Evolutionary conservation across 2,329 filamentous ascomycete genomes (phyloP).

Genomic region (Aspergillus terreus): DNA sequence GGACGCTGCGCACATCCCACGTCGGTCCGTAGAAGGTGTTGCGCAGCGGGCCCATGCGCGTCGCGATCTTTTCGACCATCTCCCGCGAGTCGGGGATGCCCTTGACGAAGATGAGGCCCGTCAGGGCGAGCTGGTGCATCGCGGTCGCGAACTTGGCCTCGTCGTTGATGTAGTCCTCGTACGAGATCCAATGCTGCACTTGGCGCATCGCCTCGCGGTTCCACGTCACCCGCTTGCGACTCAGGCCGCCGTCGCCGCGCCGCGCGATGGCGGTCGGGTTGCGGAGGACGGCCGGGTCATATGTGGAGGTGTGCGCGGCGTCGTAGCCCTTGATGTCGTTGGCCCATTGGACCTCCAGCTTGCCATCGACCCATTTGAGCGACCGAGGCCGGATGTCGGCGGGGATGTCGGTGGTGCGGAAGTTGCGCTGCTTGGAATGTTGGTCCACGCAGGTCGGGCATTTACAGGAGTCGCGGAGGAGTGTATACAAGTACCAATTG

Average conservation of each 20-base stretch:
- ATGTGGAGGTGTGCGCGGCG: constrained; percentile 39
- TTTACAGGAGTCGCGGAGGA: constrained; percentile 54
- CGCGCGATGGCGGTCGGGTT: constrained; percentile 8
- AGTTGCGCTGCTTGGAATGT: constrained; percentile 60
- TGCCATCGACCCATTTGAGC: constrained; percentile 33
- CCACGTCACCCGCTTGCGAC: constrained; percentile 30
- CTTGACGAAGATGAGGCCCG: constrained; percentile 74
- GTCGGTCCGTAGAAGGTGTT: constrained; percentile 88
- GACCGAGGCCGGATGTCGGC: constrained; percentile 39
- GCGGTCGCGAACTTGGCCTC: constrained; percentile 58
- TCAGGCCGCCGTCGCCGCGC: constrained; percentile 20
- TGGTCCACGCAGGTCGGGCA: constrained; percentile 54
- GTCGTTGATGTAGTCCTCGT: constrained; percentile 65
- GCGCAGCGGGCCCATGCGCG: constrained; percentile 71
- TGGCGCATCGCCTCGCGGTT: constrained; percentile 42
- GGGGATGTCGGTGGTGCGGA: constrained; percentile 63
- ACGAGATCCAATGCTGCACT: constrained; percentile 57
- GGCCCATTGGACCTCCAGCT: constrained; percentile 59
- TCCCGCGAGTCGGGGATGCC: constrained; percentile 66
- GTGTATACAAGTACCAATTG: constrained; percentile 12
- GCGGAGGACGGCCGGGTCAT: constrained; percentile 17
- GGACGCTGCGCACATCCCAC: constrained; percentile 82
- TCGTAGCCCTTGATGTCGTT: constrained; percentile 50
- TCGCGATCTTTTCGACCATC: constrained; percentile 65
- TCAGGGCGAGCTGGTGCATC: constrained; percentile 58